These are phyloP conservation scores for Batkoa obscura DNA, from an alignment of 371 early-diverging fungal genomes.

Conservation along the genomic window DNA sequence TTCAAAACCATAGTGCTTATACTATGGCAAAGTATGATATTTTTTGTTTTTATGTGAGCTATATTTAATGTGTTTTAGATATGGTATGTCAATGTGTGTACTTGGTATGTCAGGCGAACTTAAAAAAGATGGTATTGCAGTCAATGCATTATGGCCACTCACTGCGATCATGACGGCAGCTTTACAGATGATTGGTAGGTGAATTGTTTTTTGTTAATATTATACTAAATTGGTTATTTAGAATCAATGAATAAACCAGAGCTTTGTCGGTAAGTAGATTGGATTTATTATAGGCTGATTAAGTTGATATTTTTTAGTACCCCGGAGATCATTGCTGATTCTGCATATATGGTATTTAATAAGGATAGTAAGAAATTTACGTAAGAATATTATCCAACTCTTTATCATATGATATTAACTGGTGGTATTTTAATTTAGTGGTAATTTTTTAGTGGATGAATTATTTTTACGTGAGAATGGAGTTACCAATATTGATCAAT, in stretches of 20 bases:
- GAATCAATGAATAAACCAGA: background rate
- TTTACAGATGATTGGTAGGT: slow-evolving; percentile 23
- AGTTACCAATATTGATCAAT: slow-evolving; percentile 40
- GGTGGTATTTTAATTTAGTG: slow-evolving; percentile 16
- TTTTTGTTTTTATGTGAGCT: background rate
- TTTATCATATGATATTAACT: background rate
- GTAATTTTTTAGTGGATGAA: slow-evolving; percentile 61
- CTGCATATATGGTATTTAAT: slow-evolving; percentile 38
- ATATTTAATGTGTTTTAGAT: slow-evolving; percentile 8
- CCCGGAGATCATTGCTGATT: slow-evolving; percentile 67
- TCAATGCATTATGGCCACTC: slow-evolving; percentile 64
- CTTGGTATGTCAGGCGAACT: slow-evolving; percentile 57
- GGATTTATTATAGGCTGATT: background rate
- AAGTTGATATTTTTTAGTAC: slow-evolving; percentile 9
- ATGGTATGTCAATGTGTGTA: slow-evolving; percentile 49
- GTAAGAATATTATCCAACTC: background rate
- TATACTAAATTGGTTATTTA: background rate
- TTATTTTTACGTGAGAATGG: slow-evolving; percentile 40
- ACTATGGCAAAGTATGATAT: slow-evolving; percentile 43
- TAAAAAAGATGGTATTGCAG: slow-evolving; percentile 37
- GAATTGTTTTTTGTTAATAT: background rate
- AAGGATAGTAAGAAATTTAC: slow-evolving; percentile 28
- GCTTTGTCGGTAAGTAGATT: too few species aligned
- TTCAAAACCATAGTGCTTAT: slow-evolving; percentile 45
- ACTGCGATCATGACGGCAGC: slow-evolving; percentile 60